Evolutionary conservation across 2,329 filamentous ascomycete genomes (phyloP).

Genomic region (Hysterium pulicare): DNA sequence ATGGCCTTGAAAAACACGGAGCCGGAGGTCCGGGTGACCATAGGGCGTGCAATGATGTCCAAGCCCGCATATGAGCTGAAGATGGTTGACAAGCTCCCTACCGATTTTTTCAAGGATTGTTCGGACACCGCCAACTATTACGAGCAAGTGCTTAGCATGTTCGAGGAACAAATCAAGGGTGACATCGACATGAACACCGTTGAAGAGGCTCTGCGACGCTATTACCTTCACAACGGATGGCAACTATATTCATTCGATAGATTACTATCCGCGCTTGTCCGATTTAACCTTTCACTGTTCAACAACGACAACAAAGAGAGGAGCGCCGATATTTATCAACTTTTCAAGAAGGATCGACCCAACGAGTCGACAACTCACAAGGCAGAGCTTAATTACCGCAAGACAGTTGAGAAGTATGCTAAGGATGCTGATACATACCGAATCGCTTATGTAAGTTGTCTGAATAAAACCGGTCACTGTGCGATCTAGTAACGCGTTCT

Average conservation of each 20-base stretch:
- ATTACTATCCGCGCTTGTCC: constrained; percentile 75
- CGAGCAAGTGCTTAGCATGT: constrained; percentile 76
- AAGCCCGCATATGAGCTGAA: constrained; percentile 84
- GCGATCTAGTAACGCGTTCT: too few species aligned
- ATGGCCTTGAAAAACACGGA: constrained; percentile 79
- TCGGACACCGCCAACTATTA: constrained; percentile 69
- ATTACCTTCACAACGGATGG: constrained; percentile 88
- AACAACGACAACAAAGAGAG: constrained; percentile 88
- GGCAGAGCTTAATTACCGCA: constrained; percentile 83
- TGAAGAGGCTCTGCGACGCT: constrained; percentile 86
- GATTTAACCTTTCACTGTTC: constrained; percentile 78
- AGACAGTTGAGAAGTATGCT: constrained; percentile 86
- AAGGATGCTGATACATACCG: constrained; percentile 92
- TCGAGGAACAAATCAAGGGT: constrained; percentile 80
- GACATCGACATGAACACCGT: constrained; percentile 80
- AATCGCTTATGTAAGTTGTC: constrained; percentile 76
- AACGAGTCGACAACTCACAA: constrained; percentile 85
- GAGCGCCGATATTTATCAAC: constrained; percentile 82
- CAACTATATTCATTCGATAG: constrained; percentile 91
- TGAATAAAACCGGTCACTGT: too few species aligned
- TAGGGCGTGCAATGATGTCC: constrained; percentile 66
- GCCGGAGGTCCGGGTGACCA: constrained; percentile 67
- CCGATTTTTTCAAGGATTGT: constrained; percentile 70
- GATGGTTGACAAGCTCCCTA: constrained; percentile 72
- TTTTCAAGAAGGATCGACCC: constrained; percentile 78